Conservation (phyloP, 2,329 filamentous ascomycete species). For the Blastomyces silverae region DNA sequence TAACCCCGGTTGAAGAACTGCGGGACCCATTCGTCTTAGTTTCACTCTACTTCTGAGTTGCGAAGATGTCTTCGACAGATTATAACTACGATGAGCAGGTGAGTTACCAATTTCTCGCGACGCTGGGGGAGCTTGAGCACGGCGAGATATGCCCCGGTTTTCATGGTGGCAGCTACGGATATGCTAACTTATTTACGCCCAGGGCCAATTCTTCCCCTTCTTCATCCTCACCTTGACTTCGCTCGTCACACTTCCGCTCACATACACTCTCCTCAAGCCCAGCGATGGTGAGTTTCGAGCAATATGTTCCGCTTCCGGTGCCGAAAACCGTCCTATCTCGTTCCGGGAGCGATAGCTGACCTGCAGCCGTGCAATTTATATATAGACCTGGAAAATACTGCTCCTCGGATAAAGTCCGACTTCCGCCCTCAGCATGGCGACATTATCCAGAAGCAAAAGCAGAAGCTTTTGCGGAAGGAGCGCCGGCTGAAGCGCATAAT, state of each 20-base stretch:
- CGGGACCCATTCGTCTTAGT: neutral
- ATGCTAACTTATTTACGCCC: constrained; percentile 15
- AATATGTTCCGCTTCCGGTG: neutral
- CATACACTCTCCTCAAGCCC: constrained; percentile 77
- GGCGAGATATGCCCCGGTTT: neutral
- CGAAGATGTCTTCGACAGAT: constrained; percentile 70
- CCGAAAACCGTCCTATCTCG: neutral
- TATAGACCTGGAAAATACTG: constrained; percentile 66
- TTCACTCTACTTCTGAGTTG: neutral
- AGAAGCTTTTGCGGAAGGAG: constrained; percentile 83
- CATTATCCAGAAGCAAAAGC: constrained; percentile 72
- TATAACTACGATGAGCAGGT: constrained; percentile 98
- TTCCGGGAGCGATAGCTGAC: constrained; percentile 27
- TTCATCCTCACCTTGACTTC: constrained; percentile 88
- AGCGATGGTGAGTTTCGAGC: constrained; percentile 52
- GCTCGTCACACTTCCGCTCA: constrained; percentile 82
- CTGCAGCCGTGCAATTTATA: constrained; percentile 17
- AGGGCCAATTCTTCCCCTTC: constrained; percentile 98
- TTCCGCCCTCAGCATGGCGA: constrained; percentile 78
- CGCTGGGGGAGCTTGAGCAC: neutral
- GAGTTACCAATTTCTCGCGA: constrained; percentile 21
- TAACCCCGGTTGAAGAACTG: constrained; percentile 3
- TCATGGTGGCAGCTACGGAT: neutral
- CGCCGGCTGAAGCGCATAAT: constrained; percentile 77
- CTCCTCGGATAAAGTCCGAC: constrained; percentile 71